A percentile compares a stretch with the other conserved stretches of the same genome.
Conservation (phyloP, 1,139 yeast genomes). For the Debaryomyces udenii region DNA sequence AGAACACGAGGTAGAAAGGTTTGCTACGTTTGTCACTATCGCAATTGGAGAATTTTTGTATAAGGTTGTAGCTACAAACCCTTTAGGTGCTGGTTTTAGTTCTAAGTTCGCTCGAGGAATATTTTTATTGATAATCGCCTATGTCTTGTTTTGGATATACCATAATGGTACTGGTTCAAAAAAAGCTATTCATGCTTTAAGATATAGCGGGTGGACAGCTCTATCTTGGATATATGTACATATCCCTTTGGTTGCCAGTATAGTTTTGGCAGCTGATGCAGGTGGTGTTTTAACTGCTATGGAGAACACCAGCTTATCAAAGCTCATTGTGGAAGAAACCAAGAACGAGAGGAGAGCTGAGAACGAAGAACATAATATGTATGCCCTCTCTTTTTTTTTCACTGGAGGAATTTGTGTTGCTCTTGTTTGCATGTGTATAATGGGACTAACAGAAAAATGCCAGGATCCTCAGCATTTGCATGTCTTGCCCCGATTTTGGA, state of each 20-base stretch:
- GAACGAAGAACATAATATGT: conserved; percentile 31
- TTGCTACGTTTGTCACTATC: conserved; percentile 60
- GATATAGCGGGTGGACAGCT: conserved; percentile 53
- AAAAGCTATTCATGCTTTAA: conserved; percentile 56
- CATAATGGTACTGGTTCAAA: conserved; percentile 55
- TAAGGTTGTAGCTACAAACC: conserved; percentile 55
- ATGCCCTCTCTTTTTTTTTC: conserved; percentile 49
- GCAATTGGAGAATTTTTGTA: conserved; percentile 69
- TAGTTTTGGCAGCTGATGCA: conserved; percentile 64
- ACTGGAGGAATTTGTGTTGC: conserved; percentile 53
- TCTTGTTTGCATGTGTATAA: conserved; percentile 33
- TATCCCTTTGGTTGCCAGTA: conserved; percentile 53
- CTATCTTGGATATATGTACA: conserved; percentile 53
- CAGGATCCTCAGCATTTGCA: conserved; percentile 37
- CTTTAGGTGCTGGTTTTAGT: conserved; percentile 53
- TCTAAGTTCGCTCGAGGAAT: conserved; percentile 51
- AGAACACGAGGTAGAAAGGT: conserved; percentile 69
- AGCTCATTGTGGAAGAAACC: conserved; percentile 9
- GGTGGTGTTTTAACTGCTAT: conserved; percentile 53
- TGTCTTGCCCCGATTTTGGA: conserved; percentile 36
- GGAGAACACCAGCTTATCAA: conserved; percentile 17
- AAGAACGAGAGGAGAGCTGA: conserved; percentile 15
- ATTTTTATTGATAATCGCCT: conserved; percentile 53
- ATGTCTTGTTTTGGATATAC: conserved; percentile 56
- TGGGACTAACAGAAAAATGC: conserved; percentile 44